Conservation (phyloP, 1,284 basidiomycete genomes). For the Rhodotorula sp. region DNA sequence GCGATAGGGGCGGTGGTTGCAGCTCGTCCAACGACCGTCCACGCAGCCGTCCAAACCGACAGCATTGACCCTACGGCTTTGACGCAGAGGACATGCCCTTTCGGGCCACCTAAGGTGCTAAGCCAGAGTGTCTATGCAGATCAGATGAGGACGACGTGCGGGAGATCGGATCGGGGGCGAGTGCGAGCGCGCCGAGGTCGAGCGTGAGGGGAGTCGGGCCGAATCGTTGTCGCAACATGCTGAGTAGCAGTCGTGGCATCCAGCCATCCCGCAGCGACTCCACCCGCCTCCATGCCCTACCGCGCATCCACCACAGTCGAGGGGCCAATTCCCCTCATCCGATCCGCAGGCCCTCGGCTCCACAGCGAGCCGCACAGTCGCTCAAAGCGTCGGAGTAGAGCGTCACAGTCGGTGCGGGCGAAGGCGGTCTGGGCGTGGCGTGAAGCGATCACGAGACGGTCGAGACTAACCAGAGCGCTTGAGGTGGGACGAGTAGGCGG, state of each 20-base stretch:
- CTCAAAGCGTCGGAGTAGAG: not conserved
- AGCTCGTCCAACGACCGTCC: not conserved
- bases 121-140: not conserved
- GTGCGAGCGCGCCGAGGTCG: not conserved
- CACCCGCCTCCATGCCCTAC: not conserved
- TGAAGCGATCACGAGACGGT: not conserved
- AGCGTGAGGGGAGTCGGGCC: not conserved
- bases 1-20: not conserved
- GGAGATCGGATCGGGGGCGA: not conserved
- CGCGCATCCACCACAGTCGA: not conserved
- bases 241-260: not conserved
- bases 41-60: not conserved
- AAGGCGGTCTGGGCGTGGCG: not conserved
- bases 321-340: not conserved
- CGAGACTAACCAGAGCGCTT: slow-evolving; percentile 33
- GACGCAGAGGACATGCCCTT: slow-evolving; percentile 29
- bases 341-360: not conserved
- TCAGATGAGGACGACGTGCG: not conserved
- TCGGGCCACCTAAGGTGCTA: slow-evolving; percentile 44
- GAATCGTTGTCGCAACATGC: not conserved
- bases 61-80: not conserved
- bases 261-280: not conserved
- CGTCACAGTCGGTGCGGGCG: not conserved
- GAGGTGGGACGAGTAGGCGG: slow-evolving; percentile 76
- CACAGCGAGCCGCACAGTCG: too few relatives aligned